Evolutionary conservation across 139 green algal species (phyloP), one percentile per base, ranked within the genome.

Genomic region (Mychonastes homosphaera): DNA sequence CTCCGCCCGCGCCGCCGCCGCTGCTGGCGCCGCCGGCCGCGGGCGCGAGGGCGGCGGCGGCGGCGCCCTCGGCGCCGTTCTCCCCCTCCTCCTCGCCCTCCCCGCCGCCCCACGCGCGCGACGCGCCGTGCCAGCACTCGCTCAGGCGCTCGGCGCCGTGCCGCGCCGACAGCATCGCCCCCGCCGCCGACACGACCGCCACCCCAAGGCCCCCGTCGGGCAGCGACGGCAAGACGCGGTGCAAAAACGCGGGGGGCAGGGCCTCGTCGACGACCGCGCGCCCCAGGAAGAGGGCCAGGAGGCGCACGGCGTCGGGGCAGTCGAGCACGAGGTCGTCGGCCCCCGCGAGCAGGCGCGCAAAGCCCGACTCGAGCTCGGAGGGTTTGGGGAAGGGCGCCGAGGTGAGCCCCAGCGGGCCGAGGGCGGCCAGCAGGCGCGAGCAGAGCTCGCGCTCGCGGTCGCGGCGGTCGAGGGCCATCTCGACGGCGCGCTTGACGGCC

Each of bases 231-330:
- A 94, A 62, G n/a, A 82, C 72, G 50, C 74, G 46, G 5, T 35
- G 36, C 50, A 97, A 68, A 76, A 91, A 97, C 19, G 69, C 66
- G 0, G 90, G 90, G 9, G 90, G 73, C 57, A 97, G 67, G 41
- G 91, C 72, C 75, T 97, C 90, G 62, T 97, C 90, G n/a, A 97
- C 84, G 28, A 97, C 57, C 41, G 16, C 51, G 9, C 90, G 71
- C 13, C 83, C 82, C 53, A 91, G 47, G 67, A 95, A 95, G 18
- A 90, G 75, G 12, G 73, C 59, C 29, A 96, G 62, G 44, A 94
- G 64, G 56, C 77, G 71, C 3, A 71, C 69, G 0, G 83, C 91
- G 30, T 94, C 79, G 2, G 88, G 90, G 46, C 92, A 83, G 71
- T 96, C 89, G 34, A 97, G 79, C 30, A 79, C 67, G 29, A 92